Evolutionary conservation across 1,284 basidiomycete genomes (phyloP).

Genomic region (Pseudozyma sp.): DNA sequence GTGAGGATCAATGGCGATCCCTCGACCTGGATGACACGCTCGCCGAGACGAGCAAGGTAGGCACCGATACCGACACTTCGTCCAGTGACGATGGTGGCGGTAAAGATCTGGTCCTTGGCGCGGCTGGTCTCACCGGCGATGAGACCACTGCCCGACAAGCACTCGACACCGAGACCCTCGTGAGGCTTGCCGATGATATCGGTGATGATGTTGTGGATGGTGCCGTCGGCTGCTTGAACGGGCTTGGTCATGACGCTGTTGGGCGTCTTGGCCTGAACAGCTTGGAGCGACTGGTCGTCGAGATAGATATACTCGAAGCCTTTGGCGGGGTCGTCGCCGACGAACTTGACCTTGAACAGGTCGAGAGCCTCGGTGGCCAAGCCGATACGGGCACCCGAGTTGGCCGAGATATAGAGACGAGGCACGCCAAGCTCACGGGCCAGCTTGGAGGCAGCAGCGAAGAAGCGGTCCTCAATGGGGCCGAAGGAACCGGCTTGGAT

Average conservation of each 20-base stretch:
- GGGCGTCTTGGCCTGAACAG: constrained; percentile 71
- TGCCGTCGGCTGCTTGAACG: constrained; percentile 81
- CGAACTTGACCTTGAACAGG: constrained; percentile 93
- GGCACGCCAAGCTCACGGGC: constrained; percentile 89
- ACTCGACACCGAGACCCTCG: constrained; percentile 98
- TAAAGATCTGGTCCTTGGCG: constrained; percentile 99
- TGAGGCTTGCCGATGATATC: constrained; percentile 91
- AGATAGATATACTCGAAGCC: constrained; percentile 97
- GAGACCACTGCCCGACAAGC: constrained; percentile 92
- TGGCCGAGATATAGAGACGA: constrained; percentile 96
- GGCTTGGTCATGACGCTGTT: constrained; percentile 84
- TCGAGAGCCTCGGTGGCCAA: constrained; percentile 91
- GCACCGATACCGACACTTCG: constrained; percentile 99
- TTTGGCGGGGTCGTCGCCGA: constrained; percentile 86
- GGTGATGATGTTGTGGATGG: constrained; percentile 90
- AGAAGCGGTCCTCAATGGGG: constrained; percentile 94
- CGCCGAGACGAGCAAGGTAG: constrained; percentile 96
- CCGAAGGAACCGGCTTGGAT: constrained; percentile 99
- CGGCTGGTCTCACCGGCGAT: constrained; percentile 98
- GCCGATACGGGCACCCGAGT: constrained; percentile 96
- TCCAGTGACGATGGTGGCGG: constrained; percentile 97
- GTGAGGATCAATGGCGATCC: constrained; percentile 99
- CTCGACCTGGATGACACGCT: constrained; percentile 98
- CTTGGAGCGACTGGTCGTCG: constrained; percentile 71
- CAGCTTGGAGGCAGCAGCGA: constrained; percentile 92